Percentiles rank a stretch among this genome's conserved stretches.
Conservation (phyloP, 257 asterid species). For the Nicotiana benthamiana region DNA sequence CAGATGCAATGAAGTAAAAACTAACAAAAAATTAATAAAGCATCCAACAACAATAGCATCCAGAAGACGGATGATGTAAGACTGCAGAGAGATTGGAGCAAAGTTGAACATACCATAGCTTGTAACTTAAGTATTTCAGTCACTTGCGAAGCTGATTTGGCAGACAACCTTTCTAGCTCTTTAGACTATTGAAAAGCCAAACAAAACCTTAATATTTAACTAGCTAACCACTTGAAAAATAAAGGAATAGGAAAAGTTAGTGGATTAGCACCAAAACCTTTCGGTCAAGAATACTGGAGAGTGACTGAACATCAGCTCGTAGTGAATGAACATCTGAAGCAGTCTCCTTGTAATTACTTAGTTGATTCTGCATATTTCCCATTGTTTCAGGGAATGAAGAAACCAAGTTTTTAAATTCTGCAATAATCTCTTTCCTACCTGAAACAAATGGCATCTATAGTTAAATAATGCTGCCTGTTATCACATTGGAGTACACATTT, state of each 20-base stretch:
- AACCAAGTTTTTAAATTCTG: constrained; percentile 67
- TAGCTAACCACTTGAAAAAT: neutral
- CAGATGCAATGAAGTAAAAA: neutral
- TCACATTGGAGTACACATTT: neutral
- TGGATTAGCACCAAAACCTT: constrained; percentile 41
- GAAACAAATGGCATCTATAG: constrained; percentile 19
- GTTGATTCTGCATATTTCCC: constrained; percentile 82
- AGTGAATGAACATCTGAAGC: constrained; percentile 70
- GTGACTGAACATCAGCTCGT: constrained; percentile 69
- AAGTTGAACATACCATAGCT: constrained; percentile 43
- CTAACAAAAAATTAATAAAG: neutral
- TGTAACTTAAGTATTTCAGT: constrained; percentile 63
- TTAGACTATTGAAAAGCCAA: constrained; percentile 40
- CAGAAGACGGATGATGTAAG: neutral
- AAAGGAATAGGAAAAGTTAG: constrained; percentile 1
- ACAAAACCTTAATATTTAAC: neutral
- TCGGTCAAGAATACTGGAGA: constrained; percentile 48
- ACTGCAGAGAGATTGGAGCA: constrained; percentile 4
- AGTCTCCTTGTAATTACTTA: constrained; percentile 67
- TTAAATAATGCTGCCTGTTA: constrained; percentile 6
- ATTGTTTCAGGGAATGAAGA: constrained; percentile 88
- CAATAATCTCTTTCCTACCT: constrained; percentile 89
- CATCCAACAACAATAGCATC: neutral
- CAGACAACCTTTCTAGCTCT: constrained; percentile 54
- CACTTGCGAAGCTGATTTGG: constrained; percentile 60